phyloP scores from a whole-genome alignment of 345 rosid species.

The Erodium maritimum region DNA sequence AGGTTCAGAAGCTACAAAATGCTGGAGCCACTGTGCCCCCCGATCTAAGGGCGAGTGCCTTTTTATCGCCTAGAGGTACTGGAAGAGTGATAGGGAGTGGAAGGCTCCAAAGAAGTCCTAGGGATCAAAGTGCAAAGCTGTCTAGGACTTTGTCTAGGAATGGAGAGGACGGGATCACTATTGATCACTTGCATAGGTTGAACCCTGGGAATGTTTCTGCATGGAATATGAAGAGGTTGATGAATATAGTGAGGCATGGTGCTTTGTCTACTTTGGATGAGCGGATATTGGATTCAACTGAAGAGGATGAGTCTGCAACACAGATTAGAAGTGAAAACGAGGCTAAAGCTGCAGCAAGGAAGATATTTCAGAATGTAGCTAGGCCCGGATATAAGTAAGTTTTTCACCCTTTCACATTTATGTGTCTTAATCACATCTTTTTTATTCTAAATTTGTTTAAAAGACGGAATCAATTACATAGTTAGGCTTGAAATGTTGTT shows the following conservation, averaged over 20 bases:
- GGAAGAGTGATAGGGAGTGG: slow-evolving; percentile 15
- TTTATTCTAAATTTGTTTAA: neutral
- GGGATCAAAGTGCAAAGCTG: slow-evolving; percentile 18
- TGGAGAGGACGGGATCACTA: slow-evolving; percentile 31
- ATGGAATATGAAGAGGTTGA: slow-evolving; percentile 94
- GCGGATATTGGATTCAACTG: slow-evolving; percentile 29
- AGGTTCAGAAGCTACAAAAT: slow-evolving; percentile 38
- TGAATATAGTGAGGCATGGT: slow-evolving; percentile 70
- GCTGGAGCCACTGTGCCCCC: slow-evolving; percentile 54
- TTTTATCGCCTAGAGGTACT: slow-evolving; percentile 21
- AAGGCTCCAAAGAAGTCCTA: slow-evolving; percentile 19
- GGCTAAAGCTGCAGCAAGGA: slow-evolving; percentile 83
- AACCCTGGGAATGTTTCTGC: slow-evolving; percentile 74
- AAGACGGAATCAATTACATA: neutral
- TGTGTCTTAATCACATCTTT: neutral
- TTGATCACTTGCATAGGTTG: slow-evolving; percentile 58
- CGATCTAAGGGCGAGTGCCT: slow-evolving; percentile 41
- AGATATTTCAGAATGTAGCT: slow-evolving; percentile 71
- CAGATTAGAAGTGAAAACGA: slow-evolving; percentile 65
- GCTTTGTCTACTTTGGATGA: slow-evolving; percentile 72
- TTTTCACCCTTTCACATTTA: neutral
- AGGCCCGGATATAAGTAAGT: slow-evolving; percentile 41
- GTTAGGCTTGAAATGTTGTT: neutral
- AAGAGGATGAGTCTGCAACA: slow-evolving; percentile 45
- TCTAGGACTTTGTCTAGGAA: slow-evolving; percentile 19